These are phyloP conservation scores for Candida wancherniae DNA, from an alignment of 805 yeast species.

Conservation along the genomic window DNA sequence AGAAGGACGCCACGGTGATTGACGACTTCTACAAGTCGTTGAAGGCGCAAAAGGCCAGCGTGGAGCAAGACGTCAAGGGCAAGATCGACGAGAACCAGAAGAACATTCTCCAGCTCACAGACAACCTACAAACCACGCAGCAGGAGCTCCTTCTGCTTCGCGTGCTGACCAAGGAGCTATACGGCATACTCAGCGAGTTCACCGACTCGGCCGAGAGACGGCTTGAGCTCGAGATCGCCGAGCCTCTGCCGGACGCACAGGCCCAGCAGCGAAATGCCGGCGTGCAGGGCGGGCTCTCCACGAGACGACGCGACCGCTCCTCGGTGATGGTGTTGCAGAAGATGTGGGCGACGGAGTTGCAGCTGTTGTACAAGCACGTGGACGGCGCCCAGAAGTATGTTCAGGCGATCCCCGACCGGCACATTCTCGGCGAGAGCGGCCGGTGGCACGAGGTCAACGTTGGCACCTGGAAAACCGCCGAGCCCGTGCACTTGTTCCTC, in stretches of 20 bases:
- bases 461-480: slow-evolving; percentile 76
- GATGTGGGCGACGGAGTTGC: slow-evolving; percentile 75
- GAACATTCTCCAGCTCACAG: slow-evolving; percentile 54
- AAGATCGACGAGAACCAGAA: slow-evolving; percentile 60
- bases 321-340: slow-evolving; percentile 70
- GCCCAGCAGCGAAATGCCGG: too few species aligned
- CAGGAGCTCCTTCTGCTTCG: slow-evolving; percentile 60
- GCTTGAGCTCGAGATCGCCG: slow-evolving; percentile 41
- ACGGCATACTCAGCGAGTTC: slow-evolving; percentile 54
- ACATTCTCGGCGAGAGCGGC: slow-evolving; percentile 70
- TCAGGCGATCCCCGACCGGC: slow-evolving; percentile 74
- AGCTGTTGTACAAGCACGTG: slow-evolving; percentile 68
- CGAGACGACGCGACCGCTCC: slow-evolving; percentile 50
- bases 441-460: slow-evolving; percentile 85
- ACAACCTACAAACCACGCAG: slow-evolving; percentile 59
- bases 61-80: slow-evolving; percentile 53
- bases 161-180: slow-evolving; percentile 52
- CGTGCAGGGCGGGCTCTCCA: slow-evolving; percentile 11
- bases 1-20: slow-evolving; percentile 67
- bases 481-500: slow-evolving; percentile 70
- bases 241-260: slow-evolving; percentile 7
- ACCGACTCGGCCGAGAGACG: slow-evolving; percentile 56
- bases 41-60: slow-evolving; percentile 41
- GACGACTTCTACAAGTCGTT: slow-evolving; percentile 62
- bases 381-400: slow-evolving; percentile 86